These are phyloP conservation scores for Pichia heedii DNA, from an alignment of 805 yeast genomes.

Conservation along the genomic window DNA sequence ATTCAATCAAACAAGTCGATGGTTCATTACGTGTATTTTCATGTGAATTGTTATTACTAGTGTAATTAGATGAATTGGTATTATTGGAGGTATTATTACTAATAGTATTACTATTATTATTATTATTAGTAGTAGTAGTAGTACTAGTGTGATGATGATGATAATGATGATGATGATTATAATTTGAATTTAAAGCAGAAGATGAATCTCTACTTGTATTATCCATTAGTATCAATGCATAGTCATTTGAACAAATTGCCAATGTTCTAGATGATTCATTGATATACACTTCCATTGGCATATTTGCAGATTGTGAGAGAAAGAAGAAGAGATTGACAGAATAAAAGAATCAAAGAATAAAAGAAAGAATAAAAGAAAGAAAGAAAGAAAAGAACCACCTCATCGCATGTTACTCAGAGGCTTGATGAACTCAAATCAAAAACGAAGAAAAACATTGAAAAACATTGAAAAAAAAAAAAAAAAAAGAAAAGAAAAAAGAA, in stretches of 20 bases:
- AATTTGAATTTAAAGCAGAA: neutral
- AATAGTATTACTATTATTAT: too few species aligned
- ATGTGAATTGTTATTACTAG: neutral
- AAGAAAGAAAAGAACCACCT: too few species aligned
- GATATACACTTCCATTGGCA: conserved; percentile 8
- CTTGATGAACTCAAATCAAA: too few species aligned
- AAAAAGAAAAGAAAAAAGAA: too few species aligned
- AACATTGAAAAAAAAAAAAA: too few species aligned
- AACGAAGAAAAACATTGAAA: too few species aligned
- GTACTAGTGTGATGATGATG: neutral
- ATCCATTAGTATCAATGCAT: conserved; percentile 6
- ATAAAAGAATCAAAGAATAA: too few species aligned
- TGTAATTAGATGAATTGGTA: neutral
- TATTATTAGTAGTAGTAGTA: too few species aligned
- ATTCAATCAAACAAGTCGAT: conserved; percentile 40
- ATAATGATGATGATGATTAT: neutral
- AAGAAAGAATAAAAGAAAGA: too few species aligned
- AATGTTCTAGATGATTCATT: conserved; percentile 3
- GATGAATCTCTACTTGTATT: neutral
- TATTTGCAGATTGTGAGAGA: too few species aligned
- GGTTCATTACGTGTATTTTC: neutral
- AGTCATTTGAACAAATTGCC: conserved; percentile 5
- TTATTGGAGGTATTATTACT: neutral
- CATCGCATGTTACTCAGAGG: too few species aligned
- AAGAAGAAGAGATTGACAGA: too few species aligned